A percentile compares a stretch with the other conserved stretches of the same genome.
These are phyloP conservation scores for Botryobasidium botryosum DNA, from an alignment of 768 basidiomycete species.

Conservation along the genomic window DNA sequence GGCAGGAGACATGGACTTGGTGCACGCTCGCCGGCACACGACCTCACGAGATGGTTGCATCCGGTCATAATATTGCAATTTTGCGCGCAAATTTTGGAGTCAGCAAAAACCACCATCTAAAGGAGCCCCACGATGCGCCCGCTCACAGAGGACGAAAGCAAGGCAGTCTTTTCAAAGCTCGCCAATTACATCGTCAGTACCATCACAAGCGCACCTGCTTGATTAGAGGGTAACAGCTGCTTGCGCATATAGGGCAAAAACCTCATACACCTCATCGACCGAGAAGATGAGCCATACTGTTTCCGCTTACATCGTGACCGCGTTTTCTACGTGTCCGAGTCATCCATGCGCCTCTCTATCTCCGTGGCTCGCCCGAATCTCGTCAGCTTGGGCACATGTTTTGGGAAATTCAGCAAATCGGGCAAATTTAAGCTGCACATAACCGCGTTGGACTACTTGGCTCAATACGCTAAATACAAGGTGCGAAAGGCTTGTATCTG, in stretches of 20 bases:
- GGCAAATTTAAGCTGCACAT: constrained; percentile 97
- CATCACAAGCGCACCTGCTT: not conserved
- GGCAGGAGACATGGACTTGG: too few species aligned
- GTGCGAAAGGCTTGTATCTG: constrained; percentile 26
- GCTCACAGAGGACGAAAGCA: constrained; percentile 92
- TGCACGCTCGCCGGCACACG: too few species aligned
- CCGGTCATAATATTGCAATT: too few species aligned
- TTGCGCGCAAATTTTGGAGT: too few species aligned
- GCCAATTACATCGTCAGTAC: constrained; percentile 84
- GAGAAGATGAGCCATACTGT: constrained; percentile 87
- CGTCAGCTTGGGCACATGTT: constrained; percentile 84
- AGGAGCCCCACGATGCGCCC: constrained; percentile 61
- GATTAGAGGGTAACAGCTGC: not conserved
- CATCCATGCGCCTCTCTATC: constrained; percentile 82
- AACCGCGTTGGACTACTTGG: constrained; percentile 81
- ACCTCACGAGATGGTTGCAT: too few species aligned
- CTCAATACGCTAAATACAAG: constrained; percentile 97
- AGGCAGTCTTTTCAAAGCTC: constrained; percentile 87
- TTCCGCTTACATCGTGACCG: constrained; percentile 89
- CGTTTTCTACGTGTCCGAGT: constrained; percentile 92
- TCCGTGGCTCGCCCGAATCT: constrained; percentile 87
- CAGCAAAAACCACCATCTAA: too few species aligned
- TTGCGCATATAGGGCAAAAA: constrained; percentile 62
- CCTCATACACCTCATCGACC: constrained; percentile 85
- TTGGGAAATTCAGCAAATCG: constrained; percentile 93